Percentiles rank a stretch among this genome's conserved stretches.
Conservation (phyloP, 805 yeast species). For the Pichia phayaonensis region DNA sequence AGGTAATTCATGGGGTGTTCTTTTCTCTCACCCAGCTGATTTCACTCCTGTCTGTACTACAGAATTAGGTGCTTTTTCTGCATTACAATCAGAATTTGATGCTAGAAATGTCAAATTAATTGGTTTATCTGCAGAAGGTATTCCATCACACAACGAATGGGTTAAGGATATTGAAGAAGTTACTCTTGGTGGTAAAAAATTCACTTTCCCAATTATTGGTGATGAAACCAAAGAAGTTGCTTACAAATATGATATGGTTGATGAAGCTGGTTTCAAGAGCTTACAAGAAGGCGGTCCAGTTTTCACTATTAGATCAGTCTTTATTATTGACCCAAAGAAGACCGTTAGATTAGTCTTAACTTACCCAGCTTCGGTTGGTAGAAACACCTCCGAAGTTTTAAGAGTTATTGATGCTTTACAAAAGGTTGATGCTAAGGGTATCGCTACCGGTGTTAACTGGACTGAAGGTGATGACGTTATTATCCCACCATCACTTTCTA, state of each 20-base stretch:
- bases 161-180: conserved; percentile 86
- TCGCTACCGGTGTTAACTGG: conserved; percentile 93
- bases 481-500: conserved; percentile 78
- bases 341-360: conserved; percentile 80
- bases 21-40: conserved; percentile 94
- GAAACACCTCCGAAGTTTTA: conserved; percentile 88
- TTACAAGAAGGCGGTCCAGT: conserved; percentile 59
- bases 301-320: conserved; percentile 87
- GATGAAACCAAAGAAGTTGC: conserved; percentile 83
- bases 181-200: conserved; percentile 56
- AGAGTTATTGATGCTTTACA: conserved; percentile 87
- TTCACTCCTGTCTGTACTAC: conserved; percentile 97
- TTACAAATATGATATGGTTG: conserved; percentile 79
- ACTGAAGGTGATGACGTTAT: conserved; percentile 83
- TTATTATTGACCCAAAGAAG: conserved; percentile 78
- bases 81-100: conserved; percentile 80
- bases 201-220: conserved; percentile 86
- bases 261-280: conserved; percentile 73
- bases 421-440: conserved; percentile 71
- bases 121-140: conserved; percentile 82
- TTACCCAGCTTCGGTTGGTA: conserved; percentile 91
- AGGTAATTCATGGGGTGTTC: conserved; percentile 79
- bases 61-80: conserved; percentile 89
- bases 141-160: conserved; percentile 79
- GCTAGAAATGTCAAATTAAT: conserved; percentile 80